Evolutionary conservation across 306 rosid species (phyloP), one percentile per base, ranked within the genome.

Genomic region (Lathyrus sativus): DNA sequence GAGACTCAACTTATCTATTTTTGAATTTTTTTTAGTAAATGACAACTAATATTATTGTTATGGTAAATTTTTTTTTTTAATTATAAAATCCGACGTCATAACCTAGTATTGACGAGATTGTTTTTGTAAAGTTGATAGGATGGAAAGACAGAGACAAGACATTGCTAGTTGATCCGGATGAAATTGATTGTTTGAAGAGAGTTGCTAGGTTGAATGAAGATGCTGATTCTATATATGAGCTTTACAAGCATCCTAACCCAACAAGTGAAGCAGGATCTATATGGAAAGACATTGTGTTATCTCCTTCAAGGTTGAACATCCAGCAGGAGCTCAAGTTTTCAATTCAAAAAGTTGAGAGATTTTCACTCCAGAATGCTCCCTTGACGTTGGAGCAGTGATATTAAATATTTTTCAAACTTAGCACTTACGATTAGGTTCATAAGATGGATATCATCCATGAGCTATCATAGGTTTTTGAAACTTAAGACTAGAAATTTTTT

Each of bases 61-160:
- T 19, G 55, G 54, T 48, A 11, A 22, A 48, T 0, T 8, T 14
- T 53, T 22, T 11, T 10, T 54, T 59, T 14, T n/a, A n/a, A n/a
- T n/a, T 26, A 35, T 9, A 5, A 4, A 59, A 33, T 17, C 26
- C 14, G 12, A 39, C 35, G 18, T 38, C 6, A 28, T 56, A 56
- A 56, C 11, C 18, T 61, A 18, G 28, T 37, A 44, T 53, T 53
- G 54, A 88, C 54, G 29, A 59, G n/a, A 56, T 69, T 51, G 68
- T 8, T 71, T 19, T 65, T 81, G 57, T 75, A 69, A 80, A 93
- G 96, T 46, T 93, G 92, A 93, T 88, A 85, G 95, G 95, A 69
- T 90, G 96, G 97, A 90, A 93, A 73, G 97, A 88, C 41, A 85
- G 82, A 78, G 96, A 90, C 92, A 93, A 73, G 84, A 88, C 92